These are phyloP conservation scores for Apiotrichum brassicae DNA, from an alignment of 1,284 basidiomycete species.

Conservation along the genomic window DNA sequence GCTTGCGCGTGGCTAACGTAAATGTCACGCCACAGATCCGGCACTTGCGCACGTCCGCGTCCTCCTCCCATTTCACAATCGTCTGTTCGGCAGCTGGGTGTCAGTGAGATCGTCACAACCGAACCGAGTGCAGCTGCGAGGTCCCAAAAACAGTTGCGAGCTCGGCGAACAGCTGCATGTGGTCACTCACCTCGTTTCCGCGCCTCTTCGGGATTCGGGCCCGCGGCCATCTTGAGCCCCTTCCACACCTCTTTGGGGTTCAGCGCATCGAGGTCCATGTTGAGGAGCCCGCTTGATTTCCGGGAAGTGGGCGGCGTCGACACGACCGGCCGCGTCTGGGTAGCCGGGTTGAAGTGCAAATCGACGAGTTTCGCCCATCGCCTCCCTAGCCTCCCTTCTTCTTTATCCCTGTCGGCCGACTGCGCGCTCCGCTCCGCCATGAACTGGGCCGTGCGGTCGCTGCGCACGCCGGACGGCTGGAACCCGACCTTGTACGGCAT, in stretches of 20 bases:
- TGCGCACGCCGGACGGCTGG: conserved; percentile 67
- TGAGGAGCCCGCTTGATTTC: conserved; percentile 9
- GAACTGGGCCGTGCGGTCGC: conserved; percentile 71
- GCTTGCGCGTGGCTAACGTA: conserved; percentile 84
- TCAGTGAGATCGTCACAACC: background rate
- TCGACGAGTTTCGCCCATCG: conserved; percentile 77
- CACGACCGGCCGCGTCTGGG: conserved; percentile 8
- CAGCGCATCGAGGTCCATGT: conserved; percentile 26
- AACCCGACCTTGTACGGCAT: conserved; percentile 70
- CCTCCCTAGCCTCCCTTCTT: conserved; percentile 70
- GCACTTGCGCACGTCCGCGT: conserved; percentile 67
- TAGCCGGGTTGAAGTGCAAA: conserved; percentile 63
- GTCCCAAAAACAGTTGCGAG: too few relatives aligned
- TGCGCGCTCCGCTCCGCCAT: conserved; percentile 54
- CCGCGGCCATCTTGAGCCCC: conserved; percentile 56
- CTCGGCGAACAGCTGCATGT: too few relatives aligned
- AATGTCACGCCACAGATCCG: conserved; percentile 81
- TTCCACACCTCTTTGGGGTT: conserved; percentile 45
- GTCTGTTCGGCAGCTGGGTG: conserved; percentile 70
- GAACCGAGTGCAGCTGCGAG: too few relatives aligned
- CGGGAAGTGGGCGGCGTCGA: conserved; percentile 21
- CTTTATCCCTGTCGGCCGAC: conserved; percentile 61
- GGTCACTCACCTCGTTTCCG: conserved; percentile 37
- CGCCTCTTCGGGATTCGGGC: conserved; percentile 51
- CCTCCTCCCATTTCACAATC: conserved; percentile 94